phyloP scores from a whole-genome alignment of 306 rosid species.

The Quercus parvula region DNA sequence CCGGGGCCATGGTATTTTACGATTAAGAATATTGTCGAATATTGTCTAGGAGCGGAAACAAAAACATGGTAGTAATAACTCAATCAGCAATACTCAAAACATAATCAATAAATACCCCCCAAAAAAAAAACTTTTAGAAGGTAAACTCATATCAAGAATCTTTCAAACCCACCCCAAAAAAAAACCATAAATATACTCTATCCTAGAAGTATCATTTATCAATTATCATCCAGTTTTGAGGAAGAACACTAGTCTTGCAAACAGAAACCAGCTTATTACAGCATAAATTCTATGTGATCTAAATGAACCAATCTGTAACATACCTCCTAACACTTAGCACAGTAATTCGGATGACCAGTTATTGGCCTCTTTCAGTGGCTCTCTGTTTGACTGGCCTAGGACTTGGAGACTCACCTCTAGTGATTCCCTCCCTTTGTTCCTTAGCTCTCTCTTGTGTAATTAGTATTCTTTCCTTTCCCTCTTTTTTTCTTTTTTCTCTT shows the following conservation, averaged over 20 bases:
- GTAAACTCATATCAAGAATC: neutral
- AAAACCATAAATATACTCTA: neutral
- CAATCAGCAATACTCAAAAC: neutral
- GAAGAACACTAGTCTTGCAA: neutral
- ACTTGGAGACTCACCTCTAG: too few relatives aligned
- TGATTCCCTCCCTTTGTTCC: too few relatives aligned
- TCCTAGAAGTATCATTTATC: neutral
- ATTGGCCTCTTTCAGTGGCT: too few relatives aligned
- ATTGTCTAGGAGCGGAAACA: conserved; percentile 56
- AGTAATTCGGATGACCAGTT: neutral
- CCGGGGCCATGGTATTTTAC: conserved; percentile 94
- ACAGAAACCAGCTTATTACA: neutral
- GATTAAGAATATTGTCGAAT: conserved; percentile 93
- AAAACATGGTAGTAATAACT: conserved; percentile 16
- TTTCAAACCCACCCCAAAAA: neutral
- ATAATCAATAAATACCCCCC: neutral
- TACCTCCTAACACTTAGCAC: neutral
- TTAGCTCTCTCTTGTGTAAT: too few relatives aligned
- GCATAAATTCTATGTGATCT: neutral
- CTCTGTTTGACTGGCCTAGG: too few relatives aligned
- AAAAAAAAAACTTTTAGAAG: neutral
- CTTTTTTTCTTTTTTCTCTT: too few relatives aligned
- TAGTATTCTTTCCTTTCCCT: too few relatives aligned
- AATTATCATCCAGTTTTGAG: neutral
- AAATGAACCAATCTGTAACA: neutral